phyloP scores from a whole-genome alignment of 805 yeast genomes.

The Blastobotrys chiropterorum region DNA sequence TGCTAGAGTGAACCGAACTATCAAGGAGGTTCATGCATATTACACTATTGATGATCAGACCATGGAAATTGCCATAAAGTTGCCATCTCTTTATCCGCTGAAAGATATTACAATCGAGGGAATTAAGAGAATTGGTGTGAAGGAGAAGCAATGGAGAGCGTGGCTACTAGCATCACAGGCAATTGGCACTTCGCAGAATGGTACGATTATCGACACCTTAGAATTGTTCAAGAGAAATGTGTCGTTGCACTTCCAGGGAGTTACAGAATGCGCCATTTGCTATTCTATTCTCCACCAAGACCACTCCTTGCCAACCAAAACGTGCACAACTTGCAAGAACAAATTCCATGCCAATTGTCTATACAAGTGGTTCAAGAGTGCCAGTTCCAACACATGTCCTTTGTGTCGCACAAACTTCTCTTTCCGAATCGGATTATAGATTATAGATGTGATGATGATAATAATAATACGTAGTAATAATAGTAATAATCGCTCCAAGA shows the following conservation, averaged over 20 bases:
- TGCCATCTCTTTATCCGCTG: slow-evolving; percentile 77
- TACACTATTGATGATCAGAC: slow-evolving; percentile 83
- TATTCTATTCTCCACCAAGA: slow-evolving; percentile 88
- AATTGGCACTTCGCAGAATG: slow-evolving; percentile 55
- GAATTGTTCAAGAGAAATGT: slow-evolving; percentile 69
- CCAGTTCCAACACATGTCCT: slow-evolving; percentile 91
- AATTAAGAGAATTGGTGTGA: slow-evolving; percentile 75
- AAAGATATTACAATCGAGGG: slow-evolving; percentile 71
- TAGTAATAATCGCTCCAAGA: background rate
- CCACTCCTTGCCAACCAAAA: slow-evolving; percentile 81
- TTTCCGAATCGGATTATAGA: slow-evolving; percentile 18
- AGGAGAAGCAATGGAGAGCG: slow-evolving; percentile 88
- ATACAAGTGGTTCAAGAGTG: slow-evolving; percentile 95
- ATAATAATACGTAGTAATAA: too few species aligned
- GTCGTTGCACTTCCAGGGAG: slow-evolving; percentile 80
- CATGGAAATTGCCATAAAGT: slow-evolving; percentile 66
- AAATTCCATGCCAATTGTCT: slow-evolving; percentile 94
- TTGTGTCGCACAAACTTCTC: slow-evolving; percentile 68
- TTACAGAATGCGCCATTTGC: slow-evolving; percentile 96
- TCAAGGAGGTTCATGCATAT: slow-evolving; percentile 63
- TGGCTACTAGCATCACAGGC: slow-evolving; percentile 91
- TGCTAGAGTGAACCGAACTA: slow-evolving; percentile 53
- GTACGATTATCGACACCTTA: slow-evolving; percentile 53
- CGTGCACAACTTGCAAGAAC: slow-evolving; percentile 85
- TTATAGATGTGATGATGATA: background rate